Evolutionary conservation across 129 eudicot species (phyloP).

Genomic region (Flaveria brownii): DNA sequence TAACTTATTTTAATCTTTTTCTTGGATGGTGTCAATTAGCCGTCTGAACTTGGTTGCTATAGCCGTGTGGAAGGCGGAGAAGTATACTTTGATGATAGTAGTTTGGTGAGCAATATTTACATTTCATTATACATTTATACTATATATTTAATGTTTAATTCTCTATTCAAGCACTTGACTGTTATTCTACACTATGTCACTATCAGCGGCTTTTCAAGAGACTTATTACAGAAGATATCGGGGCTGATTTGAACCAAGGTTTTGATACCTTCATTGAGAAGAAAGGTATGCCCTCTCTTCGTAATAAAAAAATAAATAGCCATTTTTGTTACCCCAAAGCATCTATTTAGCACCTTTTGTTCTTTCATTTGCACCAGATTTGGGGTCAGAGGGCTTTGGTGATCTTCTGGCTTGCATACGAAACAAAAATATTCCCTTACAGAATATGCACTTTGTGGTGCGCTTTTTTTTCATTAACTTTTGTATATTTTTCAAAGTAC

Average conservation of each 20-base stretch:
- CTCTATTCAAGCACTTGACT: conserved; percentile 3
- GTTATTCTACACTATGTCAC: conserved; percentile 10
- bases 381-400: conserved; percentile 61
- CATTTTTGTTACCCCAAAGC: neutral
- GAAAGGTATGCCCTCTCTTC: conserved; percentile 50
- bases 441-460: conserved; percentile 98
- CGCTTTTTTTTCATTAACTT: conserved; percentile 28
- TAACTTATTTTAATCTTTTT: conserved; percentile 21
- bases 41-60: conserved; percentile 93
- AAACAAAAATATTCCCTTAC: conserved; percentile 80
- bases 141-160: neutral
- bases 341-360: neutral
- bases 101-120: conserved; percentile 66
- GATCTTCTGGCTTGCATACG: conserved; percentile 85
- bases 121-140: neutral
- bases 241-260: conserved; percentile 87
- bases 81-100: conserved; percentile 89
- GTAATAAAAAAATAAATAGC: neutral
- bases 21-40: conserved; percentile 47
- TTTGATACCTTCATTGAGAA: conserved; percentile 84
- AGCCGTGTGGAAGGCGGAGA: conserved; percentile 95
- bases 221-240: conserved; percentile 83
- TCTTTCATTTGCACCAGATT: conserved; percentile 42
- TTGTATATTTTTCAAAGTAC: conserved; percentile 2
- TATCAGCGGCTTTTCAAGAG: conserved; percentile 87